Evolutionary conservation across 192 early-diverging fungal species (phyloP).

Genomic region (Coemansia sp.): DNA sequence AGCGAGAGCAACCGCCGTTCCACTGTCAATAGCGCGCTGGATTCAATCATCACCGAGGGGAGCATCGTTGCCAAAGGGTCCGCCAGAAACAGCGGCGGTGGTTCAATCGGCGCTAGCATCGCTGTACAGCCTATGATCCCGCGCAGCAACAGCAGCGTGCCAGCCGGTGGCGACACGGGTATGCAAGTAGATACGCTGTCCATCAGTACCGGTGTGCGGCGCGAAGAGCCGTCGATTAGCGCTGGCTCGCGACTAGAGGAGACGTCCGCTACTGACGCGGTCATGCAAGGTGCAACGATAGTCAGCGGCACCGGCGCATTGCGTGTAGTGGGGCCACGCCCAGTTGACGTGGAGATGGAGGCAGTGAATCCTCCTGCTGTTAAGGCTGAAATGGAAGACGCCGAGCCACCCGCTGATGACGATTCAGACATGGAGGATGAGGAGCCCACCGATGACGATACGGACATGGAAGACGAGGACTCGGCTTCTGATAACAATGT

Average conservation of each 20-base stretch:
- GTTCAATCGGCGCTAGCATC: too few species aligned
- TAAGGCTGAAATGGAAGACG: neutral
- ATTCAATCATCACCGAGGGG: too few species aligned
- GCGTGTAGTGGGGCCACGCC: neutral
- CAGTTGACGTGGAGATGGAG: neutral
- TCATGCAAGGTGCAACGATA: neutral
- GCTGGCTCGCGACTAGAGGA: neutral
- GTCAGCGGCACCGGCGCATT: neutral
- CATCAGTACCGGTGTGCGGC: too few species aligned
- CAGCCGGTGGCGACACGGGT: neutral
- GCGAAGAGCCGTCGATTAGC: neutral
- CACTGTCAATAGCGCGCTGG: too few species aligned
- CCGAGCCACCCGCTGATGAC: neutral
- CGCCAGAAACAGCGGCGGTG: too few species aligned
- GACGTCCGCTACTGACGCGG: neutral
- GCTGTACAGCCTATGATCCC: neutral
- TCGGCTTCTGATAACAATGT: neutral
- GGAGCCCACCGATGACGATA: neutral
- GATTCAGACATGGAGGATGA: neutral
- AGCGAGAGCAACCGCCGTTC: neutral
- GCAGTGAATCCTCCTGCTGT: neutral
- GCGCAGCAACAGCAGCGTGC: neutral
- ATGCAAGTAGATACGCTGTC: neutral
- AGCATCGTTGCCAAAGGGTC: too few species aligned
- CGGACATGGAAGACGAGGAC: neutral